Evolutionary conservation across 768 basidiomycete genomes (phyloP), one percentile per base, ranked within the genome.

Genomic region (Baorangia bicolor): DNA sequence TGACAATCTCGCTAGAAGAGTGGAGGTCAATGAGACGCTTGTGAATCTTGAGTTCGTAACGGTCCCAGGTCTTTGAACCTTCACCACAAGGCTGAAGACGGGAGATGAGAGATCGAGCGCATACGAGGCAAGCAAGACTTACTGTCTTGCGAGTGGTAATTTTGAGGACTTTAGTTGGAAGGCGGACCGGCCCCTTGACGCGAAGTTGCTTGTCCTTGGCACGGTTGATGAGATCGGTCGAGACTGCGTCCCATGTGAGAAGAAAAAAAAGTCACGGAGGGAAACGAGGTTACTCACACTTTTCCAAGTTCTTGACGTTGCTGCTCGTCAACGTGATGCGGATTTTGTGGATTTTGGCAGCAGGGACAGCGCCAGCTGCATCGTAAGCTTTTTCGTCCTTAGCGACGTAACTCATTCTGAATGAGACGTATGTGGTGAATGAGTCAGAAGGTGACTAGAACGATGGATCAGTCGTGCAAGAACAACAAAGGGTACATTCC

Each of bases 31-130:
- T 98, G 74, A 99, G 83, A 69, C 97, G 92, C 81, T 99, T 99
- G 88, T 99, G 96, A 59, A 99, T 82, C 82, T 95, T 95, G 79
- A 99, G 88, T 79, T 99, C 96, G 78, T 94, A 98, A 68, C 92
- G 87, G 78, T 99, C 97, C 97, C 97, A 99, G 72, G 97, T 99
- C 88, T 99, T 99, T 66, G 97, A 98, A 82, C 97, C 97, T 78
- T 98, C 97, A 92, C 97, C 97, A 72, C 97, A 98, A 77, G 97
- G 92, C 92, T 97, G 66, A 39, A 20, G 45, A 23, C 21, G 45
- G 57, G 18, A 1, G 41, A 43, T 55, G 37, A 48, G 58, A 25
- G 35, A 51, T 51, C 4, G 4, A 30, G 16, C 5, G 8, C 1
- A 58, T 18, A 33, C 57, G 12, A 33, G 23, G 10, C 0, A 23